These are phyloP conservation scores for Escovopsis sp. DNA, from an alignment of 2,329 filamentous ascomycete species.

Conservation along the genomic window DNA sequence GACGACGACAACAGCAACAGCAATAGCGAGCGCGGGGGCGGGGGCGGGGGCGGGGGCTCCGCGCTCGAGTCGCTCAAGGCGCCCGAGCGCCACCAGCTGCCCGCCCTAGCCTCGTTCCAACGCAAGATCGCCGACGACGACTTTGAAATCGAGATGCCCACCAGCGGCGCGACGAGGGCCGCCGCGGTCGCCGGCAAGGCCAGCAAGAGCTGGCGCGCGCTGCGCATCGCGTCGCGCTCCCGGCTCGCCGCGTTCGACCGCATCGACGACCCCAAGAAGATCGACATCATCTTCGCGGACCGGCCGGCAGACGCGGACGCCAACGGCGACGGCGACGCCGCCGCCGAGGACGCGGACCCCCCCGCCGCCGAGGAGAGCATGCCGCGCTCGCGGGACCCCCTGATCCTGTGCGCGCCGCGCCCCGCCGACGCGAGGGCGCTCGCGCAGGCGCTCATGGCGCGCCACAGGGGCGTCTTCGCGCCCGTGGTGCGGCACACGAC, in stretches of 20 bases:
- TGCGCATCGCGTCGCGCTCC: constrained; percentile 62
- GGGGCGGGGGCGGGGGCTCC: constrained; percentile 40
- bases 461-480: constrained; percentile 51
- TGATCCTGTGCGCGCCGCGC: constrained; percentile 36
- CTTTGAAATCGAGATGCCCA: constrained; percentile 74
- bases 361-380: constrained; percentile 16
- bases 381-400: constrained; percentile 35
- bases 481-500: constrained; percentile 41
- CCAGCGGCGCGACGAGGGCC: constrained; percentile 41
- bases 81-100: constrained; percentile 48
- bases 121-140: constrained; percentile 64
- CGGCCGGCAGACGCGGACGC: constrained; percentile 17
- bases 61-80: constrained; percentile 59
- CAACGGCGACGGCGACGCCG: constrained; percentile 17
- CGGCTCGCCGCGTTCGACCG: constrained; percentile 72
- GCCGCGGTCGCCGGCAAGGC: constrained; percentile 55
- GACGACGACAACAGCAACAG: constrained; percentile 22
- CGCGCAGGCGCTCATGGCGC: constrained; percentile 45
- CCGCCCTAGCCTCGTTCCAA: constrained; percentile 55
- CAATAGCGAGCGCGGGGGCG: too few species aligned
- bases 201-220: constrained; percentile 80
- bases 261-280: constrained; percentile 68
- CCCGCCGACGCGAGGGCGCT: constrained; percentile 18
- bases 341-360: constrained; percentile 17
- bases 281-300: constrained; percentile 42